phyloP scores from a whole-genome alignment of 1,139 yeast species.

The Waltiozyma sp. region DNA sequence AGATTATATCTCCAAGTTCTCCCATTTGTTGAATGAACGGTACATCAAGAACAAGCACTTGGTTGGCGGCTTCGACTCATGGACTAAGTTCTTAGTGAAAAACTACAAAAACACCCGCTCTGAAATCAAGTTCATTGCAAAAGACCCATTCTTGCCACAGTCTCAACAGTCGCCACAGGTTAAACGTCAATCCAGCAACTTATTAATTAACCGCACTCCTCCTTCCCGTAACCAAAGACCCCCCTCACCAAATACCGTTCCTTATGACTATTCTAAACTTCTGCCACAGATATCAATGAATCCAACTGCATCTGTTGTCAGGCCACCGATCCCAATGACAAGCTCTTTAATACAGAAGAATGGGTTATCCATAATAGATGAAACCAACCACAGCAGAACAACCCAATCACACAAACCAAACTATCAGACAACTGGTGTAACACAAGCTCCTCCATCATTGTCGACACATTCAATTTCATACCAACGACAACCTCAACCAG shows the following conservation, averaged over 20 bases:
- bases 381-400: no score
- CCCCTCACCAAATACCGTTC: neutral
- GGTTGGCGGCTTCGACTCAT: constrained; percentile 20
- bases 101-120: constrained; percentile 3
- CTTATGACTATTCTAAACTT: constrained; percentile 2
- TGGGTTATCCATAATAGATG: neutral
- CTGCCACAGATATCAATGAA: constrained; percentile 1
- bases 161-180: constrained; percentile 1
- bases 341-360: neutral
- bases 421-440: neutral
- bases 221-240: neutral
- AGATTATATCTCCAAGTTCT: constrained; percentile 19
- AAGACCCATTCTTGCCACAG: constrained; percentile 3
- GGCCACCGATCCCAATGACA: neutral
- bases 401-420: neutral
- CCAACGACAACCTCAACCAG: constrained; percentile 1
- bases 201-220: neutral
- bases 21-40: constrained; percentile 5
- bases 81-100: constrained; percentile 15
- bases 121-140: constrained; percentile 8
- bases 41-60: constrained; percentile 9
- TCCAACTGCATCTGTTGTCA: neutral
- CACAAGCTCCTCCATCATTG: constrained; percentile 5
- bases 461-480: constrained; percentile 6
- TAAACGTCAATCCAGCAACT: constrained; percentile 2